These are phyloP conservation scores for Suaeda aralocaspica DNA, from an alignment of 148 eudicot genomes.

Conservation along the genomic window DNA sequence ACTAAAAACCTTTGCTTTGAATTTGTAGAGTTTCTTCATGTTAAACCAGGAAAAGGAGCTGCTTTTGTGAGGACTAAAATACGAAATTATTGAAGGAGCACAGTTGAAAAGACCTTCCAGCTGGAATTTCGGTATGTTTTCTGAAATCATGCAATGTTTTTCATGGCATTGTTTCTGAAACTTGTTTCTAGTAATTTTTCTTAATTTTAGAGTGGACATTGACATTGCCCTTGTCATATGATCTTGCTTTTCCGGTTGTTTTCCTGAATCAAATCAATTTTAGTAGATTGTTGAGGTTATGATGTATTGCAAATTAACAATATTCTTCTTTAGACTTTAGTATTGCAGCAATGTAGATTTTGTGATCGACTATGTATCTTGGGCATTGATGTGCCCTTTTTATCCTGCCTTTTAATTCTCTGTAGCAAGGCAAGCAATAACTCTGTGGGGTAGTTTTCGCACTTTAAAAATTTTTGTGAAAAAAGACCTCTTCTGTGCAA, in stretches of 20 bases:
- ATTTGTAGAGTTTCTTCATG: conserved; percentile 84
- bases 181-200: background rate
- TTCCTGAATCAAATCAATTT: background rate
- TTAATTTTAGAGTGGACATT: background rate
- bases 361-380: background rate
- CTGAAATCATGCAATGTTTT: background rate
- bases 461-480: too few species aligned
- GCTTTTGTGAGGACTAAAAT: conserved; percentile 93
- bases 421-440: too few species aligned
- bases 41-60: conserved; percentile 99
- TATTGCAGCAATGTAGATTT: background rate
- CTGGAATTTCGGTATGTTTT: conserved; percentile 72
- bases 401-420: too few species aligned
- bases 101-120: conserved; percentile 95
- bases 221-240: background rate
- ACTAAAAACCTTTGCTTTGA: conserved; percentile 1
- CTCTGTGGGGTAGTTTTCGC: too few species aligned
- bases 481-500: too few species aligned
- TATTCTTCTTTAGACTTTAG: background rate
- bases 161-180: background rate
- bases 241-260: background rate
- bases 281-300: background rate
- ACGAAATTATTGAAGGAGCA: conserved; percentile 76
- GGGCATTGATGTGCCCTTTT: background rate
- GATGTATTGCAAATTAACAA: background rate